Evolutionary conservation across 106 monocot genomes (phyloP), one percentile per base, ranked within the genome.

Genomic region (Dendrobium officinale): DNA sequence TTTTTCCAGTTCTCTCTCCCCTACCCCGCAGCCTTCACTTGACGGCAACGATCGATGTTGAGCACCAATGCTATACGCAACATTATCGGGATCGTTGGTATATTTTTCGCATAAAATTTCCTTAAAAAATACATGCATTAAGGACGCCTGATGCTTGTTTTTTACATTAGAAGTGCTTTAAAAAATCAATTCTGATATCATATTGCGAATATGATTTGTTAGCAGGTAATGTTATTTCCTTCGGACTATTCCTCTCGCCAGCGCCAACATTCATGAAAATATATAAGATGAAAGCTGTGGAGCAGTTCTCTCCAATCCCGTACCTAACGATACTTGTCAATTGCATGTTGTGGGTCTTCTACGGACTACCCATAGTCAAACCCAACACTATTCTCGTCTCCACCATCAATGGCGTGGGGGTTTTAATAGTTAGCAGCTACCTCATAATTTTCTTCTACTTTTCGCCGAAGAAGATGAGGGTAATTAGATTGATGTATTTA

Each of bases 191-290:
- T 42, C 40, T 16, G 20, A 7, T 54, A 11, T 31, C 15, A 48
- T 42, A 45, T 17, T 78, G n/a, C 40, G n/a, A 45, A 47, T 75
- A 10, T 68, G 24, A 27, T 7, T 45, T 45, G 6, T 9, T 45
- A 27, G 17, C 84, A 92, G 89, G 89, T 6, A 87, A 92, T 48
- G 66, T 84, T 10, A 86, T 85, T 77, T 83, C 92, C 27, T 85
- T 88, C 20, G 84, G 84, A 0, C 77, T 92, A 19, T 88, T 92
- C 55, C 86, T 92, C 45, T 88, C 92, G 10, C 92, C 90, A n/a
- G 33, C 78, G 88, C 88, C 88, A 22, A 90, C 90, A 5, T 90
- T 88, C 54, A 3, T 29, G 17, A 78, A 64, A 72, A 92, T 90
- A 58, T 58, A 27, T n/a, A 91, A 78, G 85, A 67, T 33, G 84